Percentiles rank a stretch among this genome's conserved stretches.
Evolutionary conservation across 129 eudicot genomes (phyloP).

Genomic region (Centrapalus pauciflorus): DNA sequence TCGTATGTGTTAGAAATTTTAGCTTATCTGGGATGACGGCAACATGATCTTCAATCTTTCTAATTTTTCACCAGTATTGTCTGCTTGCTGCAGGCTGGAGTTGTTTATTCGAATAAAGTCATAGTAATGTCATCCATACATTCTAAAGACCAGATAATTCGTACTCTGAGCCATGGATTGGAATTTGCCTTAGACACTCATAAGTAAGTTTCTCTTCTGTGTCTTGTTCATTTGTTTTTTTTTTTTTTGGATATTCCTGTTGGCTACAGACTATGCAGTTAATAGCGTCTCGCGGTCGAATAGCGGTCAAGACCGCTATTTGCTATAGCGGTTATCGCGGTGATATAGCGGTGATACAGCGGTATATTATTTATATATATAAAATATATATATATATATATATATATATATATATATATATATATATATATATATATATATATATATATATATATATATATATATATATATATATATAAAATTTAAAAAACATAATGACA

Average conservation of each 20-base stretch:
- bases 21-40: background rate
- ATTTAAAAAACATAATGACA: too few species aligned
- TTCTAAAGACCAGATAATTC: constrained; percentile 38
- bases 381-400: too few species aligned
- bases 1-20: background rate
- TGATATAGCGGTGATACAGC: too few species aligned
- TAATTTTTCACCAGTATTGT: background rate
- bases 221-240: background rate
- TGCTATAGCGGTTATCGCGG: too few species aligned
- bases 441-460: too few species aligned
- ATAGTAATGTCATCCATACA: constrained; percentile 46
- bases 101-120: constrained; percentile 61
- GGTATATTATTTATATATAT: too few species aligned
- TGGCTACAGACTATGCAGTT: too few species aligned
- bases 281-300: too few species aligned
- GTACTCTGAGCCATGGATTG: constrained; percentile 42
- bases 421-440: too few species aligned
- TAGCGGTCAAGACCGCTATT: too few species aligned
- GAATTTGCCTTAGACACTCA: constrained; percentile 50
- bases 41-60: background rate
- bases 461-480: too few species aligned
- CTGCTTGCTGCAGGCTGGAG: constrained; percentile 50
- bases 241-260: background rate
- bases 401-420: too few species aligned
- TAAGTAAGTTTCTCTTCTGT: constrained; percentile 28